These are phyloP conservation scores for Lactarius deliciosus DNA, from an alignment of 768 basidiomycete species.

Conservation along the genomic window DNA sequence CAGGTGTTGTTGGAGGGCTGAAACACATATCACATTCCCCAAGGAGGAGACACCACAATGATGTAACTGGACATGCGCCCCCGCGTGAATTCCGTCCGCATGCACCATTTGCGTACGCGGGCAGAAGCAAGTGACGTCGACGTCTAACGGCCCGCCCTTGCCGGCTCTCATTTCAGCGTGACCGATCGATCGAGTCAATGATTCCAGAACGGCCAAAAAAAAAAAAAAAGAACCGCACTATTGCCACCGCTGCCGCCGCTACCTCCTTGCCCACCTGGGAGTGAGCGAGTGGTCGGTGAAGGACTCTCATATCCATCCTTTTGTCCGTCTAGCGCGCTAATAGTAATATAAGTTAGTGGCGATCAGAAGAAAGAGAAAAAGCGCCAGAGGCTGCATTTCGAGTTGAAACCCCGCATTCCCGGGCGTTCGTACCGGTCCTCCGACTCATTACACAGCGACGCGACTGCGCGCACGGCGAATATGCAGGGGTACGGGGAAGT, in stretches of 20 bases:
- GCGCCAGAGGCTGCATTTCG: not conserved
- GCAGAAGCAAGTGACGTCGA: constrained; percentile 14
- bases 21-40: not conserved
- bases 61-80: constrained; percentile 7
- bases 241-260: not conserved
- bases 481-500: not conserved
- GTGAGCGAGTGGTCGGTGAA: not conserved
- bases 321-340: not conserved
- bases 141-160: not conserved
- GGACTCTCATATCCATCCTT: not conserved
- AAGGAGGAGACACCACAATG: not conserved
- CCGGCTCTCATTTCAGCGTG: not conserved
- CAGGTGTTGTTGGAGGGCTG: not conserved
- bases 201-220: not conserved
- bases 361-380: not conserved
- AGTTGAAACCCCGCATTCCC: not conserved
- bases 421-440: not conserved
- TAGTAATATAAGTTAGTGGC: not conserved
- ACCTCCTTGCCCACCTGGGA: not conserved
- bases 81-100: constrained; percentile 13
- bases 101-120: not conserved
- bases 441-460: not conserved
- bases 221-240: not conserved
- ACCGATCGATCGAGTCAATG: constrained; percentile 12
- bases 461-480: not conserved